Conservation (phyloP, 1,284 basidiomycete genomes). For the Leccinum griseonigrum region DNA sequence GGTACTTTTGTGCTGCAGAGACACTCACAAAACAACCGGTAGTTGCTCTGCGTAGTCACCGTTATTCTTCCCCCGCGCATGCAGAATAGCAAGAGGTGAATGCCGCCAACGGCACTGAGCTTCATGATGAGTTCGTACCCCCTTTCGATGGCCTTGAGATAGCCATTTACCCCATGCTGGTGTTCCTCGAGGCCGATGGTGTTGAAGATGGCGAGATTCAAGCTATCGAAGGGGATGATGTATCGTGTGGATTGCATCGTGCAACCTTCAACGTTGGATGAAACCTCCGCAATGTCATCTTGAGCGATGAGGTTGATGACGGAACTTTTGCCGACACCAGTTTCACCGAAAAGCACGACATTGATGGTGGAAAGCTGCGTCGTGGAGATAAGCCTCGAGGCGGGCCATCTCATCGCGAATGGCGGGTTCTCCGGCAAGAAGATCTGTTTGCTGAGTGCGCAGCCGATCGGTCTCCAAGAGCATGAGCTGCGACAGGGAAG, state of each 20-base stretch:
- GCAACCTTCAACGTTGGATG: constrained; percentile 29
- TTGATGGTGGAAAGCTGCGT: constrained; percentile 15
- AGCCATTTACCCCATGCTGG: constrained; percentile 26
- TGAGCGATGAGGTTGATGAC: constrained; percentile 35
- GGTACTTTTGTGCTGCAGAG: constrained; percentile 37
- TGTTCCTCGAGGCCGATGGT: constrained; percentile 44
- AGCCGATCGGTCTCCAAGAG: constrained; percentile 73
- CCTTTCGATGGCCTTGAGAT: constrained; percentile 33
- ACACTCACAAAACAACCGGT: constrained; percentile 35
- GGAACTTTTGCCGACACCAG: constrained; percentile 36
- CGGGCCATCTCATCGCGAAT: constrained; percentile 95
- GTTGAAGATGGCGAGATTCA: constrained; percentile 33
- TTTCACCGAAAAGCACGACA: constrained; percentile 33
- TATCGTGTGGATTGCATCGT: constrained; percentile 31
- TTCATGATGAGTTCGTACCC: constrained; percentile 34
- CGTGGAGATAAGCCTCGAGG: constrained; percentile 61
- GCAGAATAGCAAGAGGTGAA: constrained; percentile 41
- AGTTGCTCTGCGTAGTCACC: constrained; percentile 35
- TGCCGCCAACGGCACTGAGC: constrained; percentile 32
- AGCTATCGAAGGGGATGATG: constrained; percentile 20
- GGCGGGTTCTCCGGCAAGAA: constrained; percentile 87
- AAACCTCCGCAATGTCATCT: constrained; percentile 24
- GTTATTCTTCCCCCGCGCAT: constrained; percentile 38
- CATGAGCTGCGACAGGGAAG: constrained; percentile 64
- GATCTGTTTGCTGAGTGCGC: constrained; percentile 76